Conservation (phyloP, 2,329 filamentous ascomycete genomes). For the Ophiostoma ips region DNA sequence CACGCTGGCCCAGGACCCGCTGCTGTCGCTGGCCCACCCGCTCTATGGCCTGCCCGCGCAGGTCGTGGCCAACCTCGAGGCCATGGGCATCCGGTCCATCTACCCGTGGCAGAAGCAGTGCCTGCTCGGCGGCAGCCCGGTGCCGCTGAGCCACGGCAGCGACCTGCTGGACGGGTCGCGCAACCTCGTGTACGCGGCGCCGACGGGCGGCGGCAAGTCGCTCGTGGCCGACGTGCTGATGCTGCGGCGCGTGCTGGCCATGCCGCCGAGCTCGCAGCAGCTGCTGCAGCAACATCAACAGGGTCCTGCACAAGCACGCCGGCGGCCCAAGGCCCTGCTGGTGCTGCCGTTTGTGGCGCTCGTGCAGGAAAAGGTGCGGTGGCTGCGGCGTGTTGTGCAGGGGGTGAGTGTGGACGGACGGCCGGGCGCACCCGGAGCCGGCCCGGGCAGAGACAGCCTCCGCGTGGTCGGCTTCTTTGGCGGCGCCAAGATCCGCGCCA, state of each 20-base stretch:
- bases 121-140: conserved; percentile 46
- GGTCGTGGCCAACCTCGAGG: conserved; percentile 50
- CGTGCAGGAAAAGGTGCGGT: conserved; percentile 66
- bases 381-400: conserved; percentile 54
- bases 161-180: conserved; percentile 45
- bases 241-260: conserved; percentile 54
- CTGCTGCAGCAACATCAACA: too few relatives aligned
- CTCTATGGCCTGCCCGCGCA: conserved; percentile 46
- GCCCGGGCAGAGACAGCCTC: conserved; percentile 33
- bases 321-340: conserved; percentile 48
- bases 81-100: conserved; percentile 55
- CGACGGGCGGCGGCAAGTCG: conserved; percentile 66
- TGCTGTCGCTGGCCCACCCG: conserved; percentile 47
- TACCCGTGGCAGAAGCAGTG: conserved; percentile 73
- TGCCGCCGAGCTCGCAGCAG: conserved; percentile 10
- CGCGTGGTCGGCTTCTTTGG: conserved; percentile 63
- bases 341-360: conserved; percentile 67
- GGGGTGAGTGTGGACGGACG: conserved; percentile 35
- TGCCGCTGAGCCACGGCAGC: neutral
- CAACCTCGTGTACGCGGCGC: conserved; percentile 68
- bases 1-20: conserved; percentile 34
- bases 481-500: conserved; percentile 51
- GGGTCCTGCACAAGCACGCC: conserved; percentile 11
- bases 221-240: conserved; percentile 61
- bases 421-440: neutral